Conservation (phyloP, 1,284 basidiomycete genomes). For the Heterobasidion annosum region DNA sequence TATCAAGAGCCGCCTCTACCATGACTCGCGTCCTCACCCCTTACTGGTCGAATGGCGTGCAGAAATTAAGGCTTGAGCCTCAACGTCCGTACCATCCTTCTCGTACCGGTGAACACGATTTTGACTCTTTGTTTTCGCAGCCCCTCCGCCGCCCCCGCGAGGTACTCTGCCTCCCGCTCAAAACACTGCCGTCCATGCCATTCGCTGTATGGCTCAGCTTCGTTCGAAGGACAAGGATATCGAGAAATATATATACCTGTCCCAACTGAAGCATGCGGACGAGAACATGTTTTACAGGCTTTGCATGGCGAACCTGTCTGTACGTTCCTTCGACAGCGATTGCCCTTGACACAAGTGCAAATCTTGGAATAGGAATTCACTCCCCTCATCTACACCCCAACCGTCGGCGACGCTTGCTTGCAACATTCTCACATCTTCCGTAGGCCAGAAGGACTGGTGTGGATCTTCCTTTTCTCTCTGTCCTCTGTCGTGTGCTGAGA, state of each 20-base stretch:
- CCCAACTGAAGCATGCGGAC: conserved; percentile 65
- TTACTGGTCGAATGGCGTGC: conserved; percentile 57
- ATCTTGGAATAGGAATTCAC: conserved; percentile 48
- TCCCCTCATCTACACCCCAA: conserved; percentile 88
- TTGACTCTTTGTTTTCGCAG: conserved; percentile 21
- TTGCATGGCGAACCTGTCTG: conserved; percentile 57
- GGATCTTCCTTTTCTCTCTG: background rate
- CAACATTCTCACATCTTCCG: conserved; percentile 80
- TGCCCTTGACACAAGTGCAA: background rate
- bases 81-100: conserved; percentile 34
- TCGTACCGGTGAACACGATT: conserved; percentile 8
- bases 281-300: conserved; percentile 68
- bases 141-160: conserved; percentile 34
- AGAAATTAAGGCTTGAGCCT: conserved; percentile 55
- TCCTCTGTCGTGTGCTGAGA: background rate
- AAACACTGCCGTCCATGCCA: conserved; percentile 42
- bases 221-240: conserved; percentile 65
- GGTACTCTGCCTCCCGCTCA: conserved; percentile 62
- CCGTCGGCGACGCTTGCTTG: conserved; percentile 86
- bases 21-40: conserved; percentile 66
- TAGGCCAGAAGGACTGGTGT: conserved; percentile 68
- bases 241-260: conserved; percentile 80
- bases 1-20: background rate
- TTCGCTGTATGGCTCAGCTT: conserved; percentile 60
- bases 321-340: conserved; percentile 14